Evolutionary conservation across 495 filamentous ascomycete genomes (phyloP).

Genomic region (Aspergillus biplanus): DNA sequence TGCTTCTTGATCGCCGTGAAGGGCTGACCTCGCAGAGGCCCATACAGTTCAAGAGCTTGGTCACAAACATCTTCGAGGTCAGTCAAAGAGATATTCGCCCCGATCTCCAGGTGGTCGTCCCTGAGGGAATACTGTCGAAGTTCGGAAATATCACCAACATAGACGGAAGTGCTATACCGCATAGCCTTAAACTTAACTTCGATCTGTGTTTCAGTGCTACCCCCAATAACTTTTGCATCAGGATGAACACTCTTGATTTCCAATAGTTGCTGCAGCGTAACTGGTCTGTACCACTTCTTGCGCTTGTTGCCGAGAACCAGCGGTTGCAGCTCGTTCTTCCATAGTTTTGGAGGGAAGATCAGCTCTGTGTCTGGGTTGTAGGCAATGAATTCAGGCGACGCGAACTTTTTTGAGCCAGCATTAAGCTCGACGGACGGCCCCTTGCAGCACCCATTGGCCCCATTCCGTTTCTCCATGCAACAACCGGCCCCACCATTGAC

Average conservation of each 20-base stretch:
- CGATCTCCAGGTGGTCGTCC: constrained; percentile 81
- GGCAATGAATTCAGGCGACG: constrained; percentile 73
- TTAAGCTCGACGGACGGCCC: constrained; percentile 18
- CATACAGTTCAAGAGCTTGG: constrained; percentile 81
- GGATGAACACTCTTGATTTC: constrained; percentile 88
- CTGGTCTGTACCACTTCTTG: constrained; percentile 92
- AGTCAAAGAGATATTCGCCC: constrained; percentile 88
- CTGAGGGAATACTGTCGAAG: constrained; percentile 77
- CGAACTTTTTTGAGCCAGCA: constrained; percentile 18
- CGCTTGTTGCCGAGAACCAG: constrained; percentile 92
- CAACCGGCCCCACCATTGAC: constrained; percentile 56
- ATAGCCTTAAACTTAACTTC: constrained; percentile 98
- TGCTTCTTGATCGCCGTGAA: constrained; percentile 74
- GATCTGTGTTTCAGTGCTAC: constrained; percentile 96
- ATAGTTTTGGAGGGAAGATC: constrained; percentile 87
- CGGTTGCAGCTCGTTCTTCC: constrained; percentile 78
- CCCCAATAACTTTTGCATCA: constrained; percentile 90
- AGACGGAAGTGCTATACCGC: constrained; percentile 88
- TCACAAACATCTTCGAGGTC: constrained; percentile 66
- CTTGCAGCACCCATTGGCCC: constrained; percentile 47
- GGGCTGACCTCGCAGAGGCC: constrained; percentile 66
- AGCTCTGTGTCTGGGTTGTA: constrained; percentile 92
- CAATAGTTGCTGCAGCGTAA: constrained; percentile 82
- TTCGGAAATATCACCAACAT: constrained; percentile 90
- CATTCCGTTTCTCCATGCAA: constrained; percentile 55